These are phyloP conservation scores for Pseudogymnoascus sp. DNA, from an alignment of 2,329 filamentous ascomycete genomes.

Conservation along the genomic window DNA sequence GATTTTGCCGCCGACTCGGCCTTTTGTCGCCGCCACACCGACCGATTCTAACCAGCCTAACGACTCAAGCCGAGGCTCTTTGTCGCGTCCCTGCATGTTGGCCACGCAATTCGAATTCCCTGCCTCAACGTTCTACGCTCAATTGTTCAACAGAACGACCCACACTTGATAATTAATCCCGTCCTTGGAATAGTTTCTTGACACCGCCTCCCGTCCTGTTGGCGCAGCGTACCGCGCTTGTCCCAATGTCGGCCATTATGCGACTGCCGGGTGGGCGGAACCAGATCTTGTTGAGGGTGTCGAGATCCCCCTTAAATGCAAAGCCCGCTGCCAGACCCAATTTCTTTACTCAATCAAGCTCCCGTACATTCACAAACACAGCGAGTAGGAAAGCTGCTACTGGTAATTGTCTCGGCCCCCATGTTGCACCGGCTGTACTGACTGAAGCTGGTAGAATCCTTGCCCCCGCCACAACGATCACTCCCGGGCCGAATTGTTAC, in stretches of 20 bases:
- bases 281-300: neutral
- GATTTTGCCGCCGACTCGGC: conserved; percentile 1
- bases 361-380: neutral
- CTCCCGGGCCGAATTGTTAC: conserved; percentile 38
- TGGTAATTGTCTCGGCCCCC: neutral
- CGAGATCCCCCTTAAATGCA: neutral
- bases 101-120: neutral
- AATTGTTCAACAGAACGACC: neutral
- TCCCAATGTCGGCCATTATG: neutral
- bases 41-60: neutral
- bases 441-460: neutral
- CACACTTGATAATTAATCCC: neutral
- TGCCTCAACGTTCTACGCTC: neutral
- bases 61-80: conserved; percentile 4
- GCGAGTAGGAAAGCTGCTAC: neutral
- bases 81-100: neutral
- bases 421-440: neutral
- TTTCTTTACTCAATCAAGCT: neutral
- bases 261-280: neutral
- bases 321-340: neutral
- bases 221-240: neutral
- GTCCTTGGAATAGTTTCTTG: neutral
- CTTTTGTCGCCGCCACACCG: conserved; percentile 5
- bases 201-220: neutral
- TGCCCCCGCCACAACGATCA: conserved; percentile 27